Base-by-base conservation (phyloP, 2,329 filamentous ascomycete species). In the Akanthomyces uredinophilus region DNA sequence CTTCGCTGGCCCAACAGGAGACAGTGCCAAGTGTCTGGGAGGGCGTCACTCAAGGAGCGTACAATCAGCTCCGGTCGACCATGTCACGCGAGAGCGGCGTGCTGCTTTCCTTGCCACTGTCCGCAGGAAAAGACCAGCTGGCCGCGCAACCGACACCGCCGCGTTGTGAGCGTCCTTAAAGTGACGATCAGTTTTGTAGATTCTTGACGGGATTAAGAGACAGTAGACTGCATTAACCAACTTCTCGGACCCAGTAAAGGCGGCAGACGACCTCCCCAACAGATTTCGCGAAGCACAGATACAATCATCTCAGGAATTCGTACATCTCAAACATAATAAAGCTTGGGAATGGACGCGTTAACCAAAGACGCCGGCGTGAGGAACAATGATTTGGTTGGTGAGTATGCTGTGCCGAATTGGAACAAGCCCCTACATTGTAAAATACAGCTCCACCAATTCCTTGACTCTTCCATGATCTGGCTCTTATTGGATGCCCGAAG, bases 11-110 rank as follows among this genome's bases (percentile, higher is more conserved):
- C 72, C 73, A 20, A 68, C 81, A 8, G 71, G 29, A 69, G 82
- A 78, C 79, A 3, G 72, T 64, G n/a, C 73, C 77, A 0, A 79
- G 77, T 55, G 67, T 67, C 5, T 75, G 76, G 4, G 65, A 72
- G 18, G 76, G 74, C 5, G 71, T 35, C 1, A 65, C 67, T 8
- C 63, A 60, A n/a, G n/a, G n/a, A 6, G 69, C 74, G 0, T 76
- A 76, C 64, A 70, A 71, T 52, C 65, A 66, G n/a, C 68, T 75
- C 57, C 73, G 68, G 22, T 66, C 66, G 2, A 72, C 75, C 0
- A 61, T 37, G 6, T 74, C 72, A 13, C 66, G 71, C 6, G 66
- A 72, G n/a, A 77, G 35, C 70, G 74, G 1, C 69, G 68, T 5
- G 67, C 2, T 72, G 73, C 4, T 76, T 77, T 52, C 63, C 74